phyloP scores from a whole-genome alignment of 495 filamentous ascomycete species.

The Darksidea phi region DNA sequence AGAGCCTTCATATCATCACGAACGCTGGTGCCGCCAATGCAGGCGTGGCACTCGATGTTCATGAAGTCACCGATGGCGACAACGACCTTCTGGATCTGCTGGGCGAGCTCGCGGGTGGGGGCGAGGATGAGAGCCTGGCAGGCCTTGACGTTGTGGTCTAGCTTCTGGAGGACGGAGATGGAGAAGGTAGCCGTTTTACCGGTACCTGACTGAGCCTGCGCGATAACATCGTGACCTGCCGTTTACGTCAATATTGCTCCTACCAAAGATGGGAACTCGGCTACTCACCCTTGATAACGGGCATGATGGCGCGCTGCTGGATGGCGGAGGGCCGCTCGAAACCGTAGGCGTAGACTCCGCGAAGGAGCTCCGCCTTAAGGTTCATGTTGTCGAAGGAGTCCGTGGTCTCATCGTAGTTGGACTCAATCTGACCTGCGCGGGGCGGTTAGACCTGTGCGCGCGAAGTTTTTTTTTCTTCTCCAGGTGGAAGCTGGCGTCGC shows the following conservation, averaged over 20 bases:
- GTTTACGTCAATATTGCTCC: constrained; percentile 33
- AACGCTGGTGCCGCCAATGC: constrained; percentile 97
- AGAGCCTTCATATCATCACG: constrained; percentile 97
- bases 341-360: constrained; percentile 99
- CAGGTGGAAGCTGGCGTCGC: constrained; percentile 28
- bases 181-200: constrained; percentile 99
- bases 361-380: constrained; percentile 92
- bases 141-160: constrained; percentile 88
- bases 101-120: constrained; percentile 94
- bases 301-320: constrained; percentile 99
- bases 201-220: constrained; percentile 98
- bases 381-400: constrained; percentile 99
- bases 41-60: constrained; percentile 98
- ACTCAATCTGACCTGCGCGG: constrained; percentile 87
- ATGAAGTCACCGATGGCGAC: constrained; percentile 99
- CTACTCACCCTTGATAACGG: constrained; percentile 94
- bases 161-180: constrained; percentile 95
- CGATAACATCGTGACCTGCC: constrained; percentile 96
- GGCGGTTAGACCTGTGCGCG: constrained; percentile 19
- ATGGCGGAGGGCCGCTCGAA: constrained; percentile 99
- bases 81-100: constrained; percentile 98
- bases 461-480: constrained; percentile 16
- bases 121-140: constrained; percentile 94
- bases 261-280: not conserved
- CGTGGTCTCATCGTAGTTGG: constrained; percentile 99